Conservation (phyloP, 2,329 filamentous ascomycete species). For the Pyricularia pennisetigena region DNA sequence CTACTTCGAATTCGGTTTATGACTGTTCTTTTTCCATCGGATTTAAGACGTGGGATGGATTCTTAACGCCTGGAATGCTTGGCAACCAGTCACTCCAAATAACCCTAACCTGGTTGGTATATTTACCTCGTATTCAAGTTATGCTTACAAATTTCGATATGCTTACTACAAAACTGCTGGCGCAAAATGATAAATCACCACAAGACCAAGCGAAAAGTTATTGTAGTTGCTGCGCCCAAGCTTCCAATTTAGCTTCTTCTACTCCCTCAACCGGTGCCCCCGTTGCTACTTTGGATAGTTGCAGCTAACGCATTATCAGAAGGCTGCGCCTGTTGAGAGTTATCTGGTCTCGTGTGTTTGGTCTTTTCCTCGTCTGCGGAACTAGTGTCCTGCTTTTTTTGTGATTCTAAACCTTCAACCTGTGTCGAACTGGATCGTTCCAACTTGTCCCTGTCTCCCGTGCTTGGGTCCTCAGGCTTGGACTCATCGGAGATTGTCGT, state of each 20-base stretch:
- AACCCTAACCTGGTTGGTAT: neutral
- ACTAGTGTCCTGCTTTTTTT: neutral
- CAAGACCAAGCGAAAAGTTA: neutral
- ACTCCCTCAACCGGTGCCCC: neutral
- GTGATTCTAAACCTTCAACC: neutral
- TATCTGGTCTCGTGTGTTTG: neutral
- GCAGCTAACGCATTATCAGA: neutral
- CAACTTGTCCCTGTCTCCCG: neutral
- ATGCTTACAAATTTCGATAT: neutral
- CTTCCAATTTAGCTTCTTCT: neutral
- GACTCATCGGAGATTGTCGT: neutral
- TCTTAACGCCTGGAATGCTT: neutral
- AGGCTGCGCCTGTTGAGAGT: neutral
- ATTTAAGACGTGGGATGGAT: neutral
- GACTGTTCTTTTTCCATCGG: neutral
- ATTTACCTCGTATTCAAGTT: neutral
- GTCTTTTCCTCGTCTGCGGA: neutral
- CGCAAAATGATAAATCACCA: neutral
- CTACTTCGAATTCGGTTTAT: neutral
- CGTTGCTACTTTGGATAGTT: neutral
- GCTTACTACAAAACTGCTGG: neutral
- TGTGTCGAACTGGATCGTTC: neutral
- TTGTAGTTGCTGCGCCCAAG: neutral
- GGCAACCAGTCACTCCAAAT: neutral
- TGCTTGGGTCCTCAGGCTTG: neutral